phyloP scores from a whole-genome alignment of 768 basidiomycete genomes.

The Tylopilus plumbeoviolaceoides region DNA sequence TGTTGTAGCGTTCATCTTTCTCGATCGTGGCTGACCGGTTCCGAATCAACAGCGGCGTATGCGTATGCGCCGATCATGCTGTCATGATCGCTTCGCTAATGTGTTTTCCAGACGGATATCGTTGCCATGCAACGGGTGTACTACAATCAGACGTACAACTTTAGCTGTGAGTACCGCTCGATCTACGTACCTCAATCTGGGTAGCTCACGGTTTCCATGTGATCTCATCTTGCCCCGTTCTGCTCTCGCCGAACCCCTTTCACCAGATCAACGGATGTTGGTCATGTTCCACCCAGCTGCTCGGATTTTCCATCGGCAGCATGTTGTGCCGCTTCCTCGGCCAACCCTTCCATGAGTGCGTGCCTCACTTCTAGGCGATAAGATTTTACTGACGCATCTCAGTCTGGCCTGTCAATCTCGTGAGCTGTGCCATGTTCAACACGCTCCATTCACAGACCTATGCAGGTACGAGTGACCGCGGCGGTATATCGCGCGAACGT shows the following conservation, averaged over 20 bases:
- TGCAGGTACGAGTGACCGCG: conserved; percentile 38
- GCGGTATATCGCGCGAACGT: conserved; percentile 49
- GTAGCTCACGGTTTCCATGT: too few relatives aligned
- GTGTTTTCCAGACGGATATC: conserved; percentile 51
- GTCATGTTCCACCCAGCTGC: conserved; percentile 71
- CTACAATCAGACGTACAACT: too few relatives aligned
- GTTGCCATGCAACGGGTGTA: conserved; percentile 76
- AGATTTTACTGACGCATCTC: too few relatives aligned
- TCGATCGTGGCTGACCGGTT: not conserved
- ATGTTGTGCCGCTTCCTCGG: conserved; percentile 59
- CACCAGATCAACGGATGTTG: conserved; percentile 60
- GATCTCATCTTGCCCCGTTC: too few relatives aligned
- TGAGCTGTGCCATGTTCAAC: too few relatives aligned
- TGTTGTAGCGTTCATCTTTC: not conserved
- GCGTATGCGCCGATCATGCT: conserved; percentile 19
- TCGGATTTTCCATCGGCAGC: conserved; percentile 62
- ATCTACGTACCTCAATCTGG: too few relatives aligned
- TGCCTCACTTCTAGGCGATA: not conserved
- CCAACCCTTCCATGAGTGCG: conserved; percentile 60
- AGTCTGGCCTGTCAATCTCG: too few relatives aligned
- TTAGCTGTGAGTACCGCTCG: too few relatives aligned
- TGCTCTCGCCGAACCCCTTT: too few relatives aligned
- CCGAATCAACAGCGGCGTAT: too few relatives aligned
- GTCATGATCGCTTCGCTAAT: not conserved
- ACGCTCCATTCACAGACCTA: too few relatives aligned